phyloP scores from a whole-genome alignment of 352 stramenopile genomes.

The Phytophthora pini region DNA sequence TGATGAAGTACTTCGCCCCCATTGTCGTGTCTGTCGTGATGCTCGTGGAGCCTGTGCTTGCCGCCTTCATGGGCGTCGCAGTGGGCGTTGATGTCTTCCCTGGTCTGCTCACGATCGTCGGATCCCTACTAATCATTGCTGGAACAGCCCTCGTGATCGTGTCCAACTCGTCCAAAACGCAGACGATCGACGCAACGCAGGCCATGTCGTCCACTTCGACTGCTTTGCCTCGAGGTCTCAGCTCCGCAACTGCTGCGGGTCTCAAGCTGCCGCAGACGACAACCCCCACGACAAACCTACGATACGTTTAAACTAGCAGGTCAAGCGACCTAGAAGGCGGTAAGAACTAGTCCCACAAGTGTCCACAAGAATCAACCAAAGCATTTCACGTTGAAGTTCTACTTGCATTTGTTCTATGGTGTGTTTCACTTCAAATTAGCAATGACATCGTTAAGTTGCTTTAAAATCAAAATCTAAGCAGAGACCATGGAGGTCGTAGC shows the following conservation, averaged over 20 bases:
- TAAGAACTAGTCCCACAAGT: conserved; percentile 10
- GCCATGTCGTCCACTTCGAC: conserved; percentile 66
- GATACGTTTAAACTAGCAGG: conserved; percentile 29
- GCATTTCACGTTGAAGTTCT: not conserved
- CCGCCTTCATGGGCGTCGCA: conserved; percentile 74
- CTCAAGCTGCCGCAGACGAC: conserved; percentile 29
- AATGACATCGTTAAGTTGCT: not conserved
- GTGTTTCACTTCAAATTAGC: conserved; percentile 1
- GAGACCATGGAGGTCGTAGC: conserved; percentile 63
- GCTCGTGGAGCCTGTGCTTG: conserved; percentile 88
- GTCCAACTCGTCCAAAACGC: conserved; percentile 75
- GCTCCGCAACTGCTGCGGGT: conserved; percentile 27
- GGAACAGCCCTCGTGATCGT: conserved; percentile 77
- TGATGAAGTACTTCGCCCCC: conserved; percentile 93
- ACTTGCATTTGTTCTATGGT: conserved; percentile 3
- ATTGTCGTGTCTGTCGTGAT: conserved; percentile 91
- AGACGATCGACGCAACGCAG: conserved; percentile 86
- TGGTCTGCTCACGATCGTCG: conserved; percentile 67
- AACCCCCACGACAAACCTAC: conserved; percentile 22
- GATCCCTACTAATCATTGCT: conserved; percentile 70
- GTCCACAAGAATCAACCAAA: conserved; percentile 18
- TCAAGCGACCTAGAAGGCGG: conserved; percentile 1
- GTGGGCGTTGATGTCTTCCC: conserved; percentile 82
- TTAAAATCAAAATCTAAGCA: conserved; percentile 6
- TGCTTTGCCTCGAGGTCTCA: conserved; percentile 49